Percentiles rank a stretch among this genome's conserved stretches.
Conservation (phyloP, 192 early-diverging fungal genomes). For the Gorgonomyces haynaldii region DNA sequence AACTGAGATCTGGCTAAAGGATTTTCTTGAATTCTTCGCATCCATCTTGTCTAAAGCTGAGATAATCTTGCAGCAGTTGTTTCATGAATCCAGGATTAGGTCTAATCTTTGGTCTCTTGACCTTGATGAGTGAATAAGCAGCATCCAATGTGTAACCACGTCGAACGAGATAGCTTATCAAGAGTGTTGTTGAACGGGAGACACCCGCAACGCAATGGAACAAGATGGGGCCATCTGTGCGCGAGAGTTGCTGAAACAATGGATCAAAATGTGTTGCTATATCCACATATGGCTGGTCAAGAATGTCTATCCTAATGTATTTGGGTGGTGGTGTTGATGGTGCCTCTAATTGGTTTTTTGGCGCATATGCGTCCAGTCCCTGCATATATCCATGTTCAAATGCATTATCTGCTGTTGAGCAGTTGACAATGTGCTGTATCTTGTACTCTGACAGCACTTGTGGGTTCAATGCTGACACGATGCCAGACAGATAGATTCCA, state of each 20-base stretch:
- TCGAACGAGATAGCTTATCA: conserved; percentile 84
- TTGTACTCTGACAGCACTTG: neutral
- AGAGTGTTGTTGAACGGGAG: conserved; percentile 74
- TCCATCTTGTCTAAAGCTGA: too few species aligned
- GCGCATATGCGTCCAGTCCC: neutral
- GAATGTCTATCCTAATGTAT: neutral
- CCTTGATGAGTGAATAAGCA: conserved; percentile 65
- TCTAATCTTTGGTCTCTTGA: conserved; percentile 53
- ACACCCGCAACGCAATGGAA: conserved; percentile 85
- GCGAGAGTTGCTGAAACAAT: neutral
- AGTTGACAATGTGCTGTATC: conserved; percentile 3
- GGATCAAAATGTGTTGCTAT: neutral
- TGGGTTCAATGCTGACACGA: neutral
- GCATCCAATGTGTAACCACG: conserved; percentile 38
- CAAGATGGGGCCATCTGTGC: conserved; percentile 31
- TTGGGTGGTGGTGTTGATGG: neutral
- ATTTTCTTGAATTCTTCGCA: too few species aligned
- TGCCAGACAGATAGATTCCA: neutral
- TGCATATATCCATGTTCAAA: conserved; percentile 1
- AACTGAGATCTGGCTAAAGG: conserved; percentile 48
- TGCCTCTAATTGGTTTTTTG: neutral
- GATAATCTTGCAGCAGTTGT: too few species aligned
- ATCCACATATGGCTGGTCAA: neutral
- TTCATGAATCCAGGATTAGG: conserved; percentile 72
- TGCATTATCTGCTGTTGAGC: neutral